phyloP scores from a whole-genome alignment of 164 flowering plant genomes.

The Liriodendron chinense region DNA sequence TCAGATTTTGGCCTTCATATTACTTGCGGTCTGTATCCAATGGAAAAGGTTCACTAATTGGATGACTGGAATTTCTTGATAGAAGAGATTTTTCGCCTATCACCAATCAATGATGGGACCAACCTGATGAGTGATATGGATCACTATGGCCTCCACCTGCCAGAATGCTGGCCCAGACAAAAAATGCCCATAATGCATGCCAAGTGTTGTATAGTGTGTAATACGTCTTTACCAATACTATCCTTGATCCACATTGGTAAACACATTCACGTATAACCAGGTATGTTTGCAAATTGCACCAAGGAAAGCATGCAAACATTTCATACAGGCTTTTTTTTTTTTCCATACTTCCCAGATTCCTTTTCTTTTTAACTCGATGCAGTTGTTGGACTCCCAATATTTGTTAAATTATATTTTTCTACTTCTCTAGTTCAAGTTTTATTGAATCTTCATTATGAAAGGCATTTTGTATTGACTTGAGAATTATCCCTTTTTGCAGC shows the following conservation, averaged over 20 bases:
- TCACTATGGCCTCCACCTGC: neutral
- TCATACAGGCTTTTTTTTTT: neutral
- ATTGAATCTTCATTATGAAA: neutral
- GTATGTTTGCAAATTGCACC: neutral
- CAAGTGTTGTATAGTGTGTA: neutral
- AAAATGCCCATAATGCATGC: neutral
- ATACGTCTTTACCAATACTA: neutral
- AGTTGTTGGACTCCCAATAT: neutral
- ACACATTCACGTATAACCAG: neutral
- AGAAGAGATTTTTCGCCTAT: neutral
- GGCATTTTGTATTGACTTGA: neutral
- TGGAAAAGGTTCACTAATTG: neutral
- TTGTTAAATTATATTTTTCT: too few relatives aligned
- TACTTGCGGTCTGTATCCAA: neutral
- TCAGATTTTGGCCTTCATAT: neutral
- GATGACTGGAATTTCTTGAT: neutral
- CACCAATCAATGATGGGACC: neutral
- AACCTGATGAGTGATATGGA: neutral
- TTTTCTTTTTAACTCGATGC: too few relatives aligned
- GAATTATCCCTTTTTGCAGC: slow-evolving; percentile 29
- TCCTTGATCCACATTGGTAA: neutral
- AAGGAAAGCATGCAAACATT: too few relatives aligned
- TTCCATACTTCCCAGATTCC: neutral
- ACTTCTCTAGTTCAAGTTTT: neutral
- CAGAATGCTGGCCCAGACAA: neutral